Percentiles rank a stretch among this genome's conserved stretches.
These are phyloP conservation scores for Centrapalus pauciflorus DNA, from an alignment of 129 eudicot genomes.

Conservation along the genomic window DNA sequence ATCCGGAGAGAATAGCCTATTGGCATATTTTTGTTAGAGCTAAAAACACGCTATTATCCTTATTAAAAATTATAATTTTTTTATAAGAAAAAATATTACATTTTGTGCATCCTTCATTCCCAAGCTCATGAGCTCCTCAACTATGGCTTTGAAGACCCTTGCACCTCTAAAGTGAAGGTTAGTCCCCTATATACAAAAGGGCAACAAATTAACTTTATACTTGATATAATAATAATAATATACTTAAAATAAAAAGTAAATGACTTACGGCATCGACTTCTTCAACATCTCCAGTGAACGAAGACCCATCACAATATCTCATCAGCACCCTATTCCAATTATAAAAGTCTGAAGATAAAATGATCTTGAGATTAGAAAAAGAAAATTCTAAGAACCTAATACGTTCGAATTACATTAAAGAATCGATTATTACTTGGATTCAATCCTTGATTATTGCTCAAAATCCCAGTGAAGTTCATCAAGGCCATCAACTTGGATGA, in stretches of 20 bases:
- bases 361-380: neutral
- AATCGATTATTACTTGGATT: constrained; percentile 33
- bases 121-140: constrained; percentile 44
- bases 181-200: constrained; percentile 24
- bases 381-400: neutral
- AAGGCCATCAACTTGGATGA: constrained; percentile 38
- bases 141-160: constrained; percentile 40
- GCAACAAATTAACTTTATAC: neutral
- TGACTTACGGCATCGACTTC: constrained; percentile 33
- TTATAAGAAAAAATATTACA: constrained; percentile 13
- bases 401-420: neutral
- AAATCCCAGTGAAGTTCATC: constrained; percentile 37
- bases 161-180: constrained; percentile 59
- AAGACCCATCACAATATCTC: constrained; percentile 64
- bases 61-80: no score
- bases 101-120: constrained; percentile 49
- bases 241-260: neutral
- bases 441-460: constrained; percentile 28
- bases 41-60: no score
- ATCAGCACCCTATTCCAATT: constrained; percentile 54
- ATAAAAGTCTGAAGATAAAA: constrained; percentile 39
- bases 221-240: neutral
- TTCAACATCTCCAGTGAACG: constrained; percentile 57
- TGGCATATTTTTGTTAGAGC: neutral
- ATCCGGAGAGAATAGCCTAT: constrained; percentile 35